These are phyloP conservation scores for Gossypium longicalyx DNA, from an alignment of 345 rosid genomes.

Conservation along the genomic window DNA sequence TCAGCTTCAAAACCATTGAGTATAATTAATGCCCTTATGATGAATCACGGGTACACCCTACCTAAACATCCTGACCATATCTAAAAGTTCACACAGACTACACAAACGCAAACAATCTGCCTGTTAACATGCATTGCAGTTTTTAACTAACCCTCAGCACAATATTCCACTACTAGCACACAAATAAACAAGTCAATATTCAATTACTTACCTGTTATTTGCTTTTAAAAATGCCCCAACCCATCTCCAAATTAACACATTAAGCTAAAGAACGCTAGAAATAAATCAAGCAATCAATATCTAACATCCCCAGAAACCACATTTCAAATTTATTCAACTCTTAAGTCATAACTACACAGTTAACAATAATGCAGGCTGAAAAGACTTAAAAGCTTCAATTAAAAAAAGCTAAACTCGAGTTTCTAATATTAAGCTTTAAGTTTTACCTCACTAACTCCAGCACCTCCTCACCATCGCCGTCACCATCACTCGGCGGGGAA, in stretches of 20 bases:
- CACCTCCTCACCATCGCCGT: slow-evolving; percentile 36
- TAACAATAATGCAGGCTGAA: neutral
- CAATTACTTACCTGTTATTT: neutral
- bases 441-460: slow-evolving; percentile 48
- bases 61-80: neutral
- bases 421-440: neutral
- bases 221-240: neutral
- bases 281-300: neutral
- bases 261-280: neutral
- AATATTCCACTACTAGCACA: neutral
- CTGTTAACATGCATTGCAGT: neutral
- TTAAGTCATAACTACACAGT: neutral
- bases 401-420: neutral
- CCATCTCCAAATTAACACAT: neutral
- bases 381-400: neutral
- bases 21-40: neutral
- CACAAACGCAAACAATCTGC: neutral
- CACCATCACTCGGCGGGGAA: slow-evolving; percentile 86
- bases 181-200: neutral
- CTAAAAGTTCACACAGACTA: neutral
- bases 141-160: neutral
- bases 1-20: neutral
- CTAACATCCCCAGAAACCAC: neutral
- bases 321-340: slow-evolving; percentile 4
- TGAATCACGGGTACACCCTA: neutral